Conservation (phyloP, 345 rosid species). For the Mercurialis annua region DNA sequence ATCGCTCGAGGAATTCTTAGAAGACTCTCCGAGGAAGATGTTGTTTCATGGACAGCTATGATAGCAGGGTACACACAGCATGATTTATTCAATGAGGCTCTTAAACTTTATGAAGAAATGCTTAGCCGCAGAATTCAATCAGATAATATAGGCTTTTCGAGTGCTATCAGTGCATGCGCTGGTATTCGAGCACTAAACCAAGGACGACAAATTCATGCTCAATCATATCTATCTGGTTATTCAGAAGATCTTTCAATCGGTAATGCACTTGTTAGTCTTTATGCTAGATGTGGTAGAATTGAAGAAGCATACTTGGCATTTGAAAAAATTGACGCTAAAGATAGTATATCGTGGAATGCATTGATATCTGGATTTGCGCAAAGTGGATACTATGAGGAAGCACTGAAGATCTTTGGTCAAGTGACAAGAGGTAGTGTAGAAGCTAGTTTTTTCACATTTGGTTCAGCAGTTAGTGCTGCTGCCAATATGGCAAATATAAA, state of each 20-base stretch:
- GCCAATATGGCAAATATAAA: conserved; percentile 70
- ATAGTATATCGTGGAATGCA: conserved; percentile 84
- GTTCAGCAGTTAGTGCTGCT: conserved; percentile 84
- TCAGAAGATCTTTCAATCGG: conserved; percentile 59
- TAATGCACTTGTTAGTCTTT: conserved; percentile 77
- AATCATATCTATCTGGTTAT: conserved; percentile 61
- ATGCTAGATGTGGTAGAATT: conserved; percentile 68
- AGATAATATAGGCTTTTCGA: conserved; percentile 74
- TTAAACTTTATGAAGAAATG: conserved; percentile 65
- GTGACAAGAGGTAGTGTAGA: conserved; percentile 52
- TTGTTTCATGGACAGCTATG: conserved; percentile 93
- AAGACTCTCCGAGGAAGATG: conserved; percentile 59
- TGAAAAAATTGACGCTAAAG: conserved; percentile 55
- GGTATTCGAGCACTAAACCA: conserved; percentile 67
- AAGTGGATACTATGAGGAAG: conserved; percentile 67
- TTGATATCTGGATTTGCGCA: conserved; percentile 76
- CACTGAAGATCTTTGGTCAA: conserved; percentile 57
- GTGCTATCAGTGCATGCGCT: conserved; percentile 89
- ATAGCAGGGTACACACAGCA: conserved; percentile 76
- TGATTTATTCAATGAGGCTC: conserved; percentile 58
- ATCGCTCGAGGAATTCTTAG: conserved; percentile 57
- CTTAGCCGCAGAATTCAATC: conserved; percentile 49
- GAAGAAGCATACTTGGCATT: conserved; percentile 68
- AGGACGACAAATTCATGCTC: conserved; percentile 82
- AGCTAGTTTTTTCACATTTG: conserved; percentile 60